These are phyloP conservation scores for Paraglomus brasilianum DNA, from an alignment of 192 early-diverging fungal genomes.

Conservation along the genomic window DNA sequence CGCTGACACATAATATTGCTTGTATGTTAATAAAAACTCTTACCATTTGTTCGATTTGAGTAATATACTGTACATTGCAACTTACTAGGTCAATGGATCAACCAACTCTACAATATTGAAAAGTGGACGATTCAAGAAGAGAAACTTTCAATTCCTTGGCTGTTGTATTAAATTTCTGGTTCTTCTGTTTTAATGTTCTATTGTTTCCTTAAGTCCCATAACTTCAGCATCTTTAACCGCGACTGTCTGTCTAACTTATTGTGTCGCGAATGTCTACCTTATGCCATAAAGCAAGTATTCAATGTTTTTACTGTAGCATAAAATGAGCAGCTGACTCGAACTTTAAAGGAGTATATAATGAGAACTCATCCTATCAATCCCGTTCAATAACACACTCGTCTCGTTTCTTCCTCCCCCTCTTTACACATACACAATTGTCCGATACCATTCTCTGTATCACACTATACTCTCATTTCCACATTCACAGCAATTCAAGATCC, in stretches of 20 bases:
- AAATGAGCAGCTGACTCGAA: too few relatives aligned
- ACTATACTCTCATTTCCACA: too few relatives aligned
- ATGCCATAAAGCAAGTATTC: too few relatives aligned
- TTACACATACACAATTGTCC: too few relatives aligned
- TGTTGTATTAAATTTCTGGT: conserved; percentile 28
- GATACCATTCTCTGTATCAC: too few relatives aligned
- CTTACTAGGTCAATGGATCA: conserved; percentile 35
- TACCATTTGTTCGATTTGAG: conserved; percentile 47
- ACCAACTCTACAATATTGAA: conserved; percentile 33
- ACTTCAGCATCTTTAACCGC: conserved; percentile 47
- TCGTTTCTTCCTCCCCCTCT: too few relatives aligned
- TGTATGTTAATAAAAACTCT: not conserved
- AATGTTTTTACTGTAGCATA: too few relatives aligned
- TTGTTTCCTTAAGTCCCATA: conserved; percentile 33
- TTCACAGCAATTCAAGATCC: too few relatives aligned
- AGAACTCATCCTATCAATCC: too few relatives aligned
- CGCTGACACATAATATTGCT: not conserved
- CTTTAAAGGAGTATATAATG: too few relatives aligned
- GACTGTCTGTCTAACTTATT: conserved; percentile 49
- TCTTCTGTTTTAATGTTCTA: conserved; percentile 34
- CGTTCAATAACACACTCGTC: too few relatives aligned
- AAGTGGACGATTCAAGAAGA: not conserved
- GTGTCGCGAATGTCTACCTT: too few relatives aligned
- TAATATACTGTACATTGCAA: conserved; percentile 34
- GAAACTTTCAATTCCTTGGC: conserved; percentile 29